phyloP scores from a whole-genome alignment of 1,139 yeast genomes.

The Sugiyamaella japonica region DNA sequence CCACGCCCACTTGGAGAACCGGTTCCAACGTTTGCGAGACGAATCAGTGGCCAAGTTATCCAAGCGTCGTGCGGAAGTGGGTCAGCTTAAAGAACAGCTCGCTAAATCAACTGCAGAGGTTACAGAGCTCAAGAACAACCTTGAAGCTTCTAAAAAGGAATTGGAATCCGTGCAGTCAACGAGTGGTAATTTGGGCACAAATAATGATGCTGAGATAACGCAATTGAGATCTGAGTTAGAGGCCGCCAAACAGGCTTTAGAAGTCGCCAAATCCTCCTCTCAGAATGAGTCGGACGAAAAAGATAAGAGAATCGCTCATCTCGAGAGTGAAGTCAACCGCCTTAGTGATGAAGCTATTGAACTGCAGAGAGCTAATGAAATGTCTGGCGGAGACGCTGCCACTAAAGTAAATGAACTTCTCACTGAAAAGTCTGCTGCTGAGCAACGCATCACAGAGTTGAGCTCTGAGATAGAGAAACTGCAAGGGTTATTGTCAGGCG shows the following conservation, averaged over 20 bases:
- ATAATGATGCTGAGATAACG: slow-evolving; percentile 25
- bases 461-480: slow-evolving; percentile 10
- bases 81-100: slow-evolving; percentile 29
- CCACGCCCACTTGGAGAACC: slow-evolving; percentile 20
- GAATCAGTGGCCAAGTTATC: slow-evolving; percentile 38
- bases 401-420: slow-evolving; percentile 17
- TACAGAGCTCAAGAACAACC: slow-evolving; percentile 28
- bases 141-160: slow-evolving; percentile 24
- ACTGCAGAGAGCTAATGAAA: slow-evolving; percentile 21
- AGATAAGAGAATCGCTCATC: slow-evolving; percentile 31
- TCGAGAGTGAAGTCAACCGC: slow-evolving; percentile 33
- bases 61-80: slow-evolving; percentile 31
- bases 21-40: slow-evolving; percentile 32
- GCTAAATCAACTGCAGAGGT: slow-evolving; percentile 24
- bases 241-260: slow-evolving; percentile 30
- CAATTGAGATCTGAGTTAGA: slow-evolving; percentile 32
- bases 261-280: slow-evolving; percentile 29
- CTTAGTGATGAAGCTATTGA: slow-evolving; percentile 30
- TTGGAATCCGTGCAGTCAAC: slow-evolving; percentile 24
- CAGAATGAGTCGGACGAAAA: slow-evolving; percentile 29
- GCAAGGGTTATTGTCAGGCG: background rate
- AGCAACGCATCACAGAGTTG: slow-evolving; percentile 10
- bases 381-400: slow-evolving; percentile 9
- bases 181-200: slow-evolving; percentile 19
- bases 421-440: slow-evolving; percentile 14